These are phyloP conservation scores for Russula sp. DNA, from an alignment of 768 basidiomycete species.

Conservation along the genomic window DNA sequence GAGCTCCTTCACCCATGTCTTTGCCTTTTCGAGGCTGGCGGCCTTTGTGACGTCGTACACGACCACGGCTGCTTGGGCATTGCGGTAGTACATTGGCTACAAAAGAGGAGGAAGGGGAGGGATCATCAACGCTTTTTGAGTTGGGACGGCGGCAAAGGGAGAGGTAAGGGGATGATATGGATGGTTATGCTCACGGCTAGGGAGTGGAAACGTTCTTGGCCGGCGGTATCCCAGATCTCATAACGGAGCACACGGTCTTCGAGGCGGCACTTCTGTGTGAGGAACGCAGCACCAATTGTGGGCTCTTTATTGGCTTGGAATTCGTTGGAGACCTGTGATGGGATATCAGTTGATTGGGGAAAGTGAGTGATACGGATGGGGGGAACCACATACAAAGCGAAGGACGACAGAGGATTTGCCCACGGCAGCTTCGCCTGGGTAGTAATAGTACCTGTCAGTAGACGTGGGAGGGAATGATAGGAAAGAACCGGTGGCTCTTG, in stretches of 20 bases:
- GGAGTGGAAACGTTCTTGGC: slow-evolving; percentile 96
- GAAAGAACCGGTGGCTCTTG: background rate
- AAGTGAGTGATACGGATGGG: slow-evolving; percentile 10
- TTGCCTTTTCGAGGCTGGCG: slow-evolving; percentile 93
- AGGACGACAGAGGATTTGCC: slow-evolving; percentile 99
- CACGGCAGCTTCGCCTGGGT: slow-evolving; percentile 90
- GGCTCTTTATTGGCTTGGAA: slow-evolving; percentile 99
- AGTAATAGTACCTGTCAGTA: background rate
- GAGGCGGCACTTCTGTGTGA: slow-evolving; percentile 90
- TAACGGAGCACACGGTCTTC: slow-evolving; percentile 91
- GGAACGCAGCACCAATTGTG: slow-evolving; percentile 93
- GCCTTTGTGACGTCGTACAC: slow-evolving; percentile 98
- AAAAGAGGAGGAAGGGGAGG: slow-evolving; percentile 4
- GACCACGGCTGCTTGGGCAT: slow-evolving; percentile 95
- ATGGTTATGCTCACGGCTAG: slow-evolving; percentile 62
- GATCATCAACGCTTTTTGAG: background rate
- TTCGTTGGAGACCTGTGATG: slow-evolving; percentile 84
- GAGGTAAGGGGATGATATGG: background rate
- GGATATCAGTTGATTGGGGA: background rate
- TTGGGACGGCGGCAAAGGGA: background rate
- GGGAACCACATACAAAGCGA: slow-evolving; percentile 65
- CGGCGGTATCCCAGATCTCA: slow-evolving; percentile 97
- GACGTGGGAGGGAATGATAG: background rate
- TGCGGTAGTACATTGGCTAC: slow-evolving; percentile 98
- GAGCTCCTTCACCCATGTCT: slow-evolving; percentile 99